phyloP scores from a whole-genome alignment of 2,329 filamentous ascomycete genomes.

The Domatiomyces catenatus region DNA sequence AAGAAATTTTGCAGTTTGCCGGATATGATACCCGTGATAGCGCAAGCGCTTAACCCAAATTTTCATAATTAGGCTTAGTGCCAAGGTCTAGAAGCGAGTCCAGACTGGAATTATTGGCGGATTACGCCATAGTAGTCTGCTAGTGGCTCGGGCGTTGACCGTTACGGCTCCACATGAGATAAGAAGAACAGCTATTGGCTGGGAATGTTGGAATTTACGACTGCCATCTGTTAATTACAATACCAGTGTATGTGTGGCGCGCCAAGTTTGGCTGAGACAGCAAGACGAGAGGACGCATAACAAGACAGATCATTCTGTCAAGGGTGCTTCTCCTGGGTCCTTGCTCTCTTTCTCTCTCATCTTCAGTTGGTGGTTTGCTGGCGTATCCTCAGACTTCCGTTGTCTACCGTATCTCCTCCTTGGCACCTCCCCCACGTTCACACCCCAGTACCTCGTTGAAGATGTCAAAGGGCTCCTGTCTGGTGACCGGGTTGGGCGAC shows the following conservation, averaged over 20 bases:
- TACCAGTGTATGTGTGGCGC: background rate
- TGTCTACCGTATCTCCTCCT: background rate
- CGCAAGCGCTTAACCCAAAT: background rate
- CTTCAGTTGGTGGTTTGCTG: background rate
- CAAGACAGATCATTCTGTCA: too few relatives aligned
- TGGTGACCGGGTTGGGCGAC: conserved; percentile 68
- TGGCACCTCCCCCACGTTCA: conserved; percentile 21
- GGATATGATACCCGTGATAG: background rate
- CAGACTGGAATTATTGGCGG: too few relatives aligned
- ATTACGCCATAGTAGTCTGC: too few relatives aligned
- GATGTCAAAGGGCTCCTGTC: conserved; percentile 74
- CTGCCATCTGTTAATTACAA: background rate
- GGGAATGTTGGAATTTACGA: background rate
- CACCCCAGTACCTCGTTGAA: conserved; percentile 7
- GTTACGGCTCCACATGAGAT: background rate
- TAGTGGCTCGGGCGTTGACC: background rate
- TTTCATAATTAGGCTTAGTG: background rate
- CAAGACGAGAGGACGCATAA: too few relatives aligned
- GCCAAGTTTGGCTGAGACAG: background rate
- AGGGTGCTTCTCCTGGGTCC: too few relatives aligned
- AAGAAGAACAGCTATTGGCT: background rate
- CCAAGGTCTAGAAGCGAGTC: too few relatives aligned
- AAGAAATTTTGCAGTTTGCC: background rate
- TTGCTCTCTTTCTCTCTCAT: too few relatives aligned
- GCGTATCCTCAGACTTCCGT: background rate